Base-by-base conservation (phyloP, 345 rosid species). In the Salix brachista region DNA sequence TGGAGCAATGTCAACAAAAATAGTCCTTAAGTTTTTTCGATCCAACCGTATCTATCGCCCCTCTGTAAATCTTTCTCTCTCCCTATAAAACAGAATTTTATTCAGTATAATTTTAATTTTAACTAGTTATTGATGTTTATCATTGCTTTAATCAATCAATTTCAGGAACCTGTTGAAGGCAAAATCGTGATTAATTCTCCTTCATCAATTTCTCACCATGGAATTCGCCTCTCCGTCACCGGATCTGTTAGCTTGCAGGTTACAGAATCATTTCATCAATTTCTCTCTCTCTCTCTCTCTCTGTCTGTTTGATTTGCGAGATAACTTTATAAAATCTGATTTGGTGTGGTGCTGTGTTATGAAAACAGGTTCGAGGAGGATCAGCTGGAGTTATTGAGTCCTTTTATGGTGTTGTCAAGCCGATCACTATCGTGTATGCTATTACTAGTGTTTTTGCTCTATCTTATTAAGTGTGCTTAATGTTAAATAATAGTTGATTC, bases 361-460 rank as follows among this genome's bases (percentile, higher is more conserved):
- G 44, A 41, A 41, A 41, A 23, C 75, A 94, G 98, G 89, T 91
- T 78, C 91, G 97, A 30, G 93, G 99, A 86, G 97, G 97, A 75
- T 86, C 99, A 30, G 96, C 97, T 2, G 97, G 97, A 23, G 90
- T 95, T 48, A 84, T 95, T 44, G 97, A 95, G 82, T 87, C 97
- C 4, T 78, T 91, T 16, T 92, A 90, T 76, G 96, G 97, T 41
- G 96, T 86, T 62, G 78, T 95, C 79, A 92, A 89, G 81, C 99
- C 99, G 23, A 89, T 91, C 73, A 56, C 72, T 11, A 87, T 94
- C 12, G 77, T 91, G 97, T 94, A 80, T 32, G 69, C 5, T 26
- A n/a, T 6, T 71, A 1, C 14, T 9, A 32, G 23, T 54, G 8
- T 8, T 28, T 26, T 14, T 3, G 0, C 39, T 44, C 72, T 4